A percentile compares a stretch with the other conserved stretches of the same genome.
These are phyloP conservation scores for Cucurbita ficifolia DNA, from an alignment of 306 rosid species.

Conservation along the genomic window DNA sequence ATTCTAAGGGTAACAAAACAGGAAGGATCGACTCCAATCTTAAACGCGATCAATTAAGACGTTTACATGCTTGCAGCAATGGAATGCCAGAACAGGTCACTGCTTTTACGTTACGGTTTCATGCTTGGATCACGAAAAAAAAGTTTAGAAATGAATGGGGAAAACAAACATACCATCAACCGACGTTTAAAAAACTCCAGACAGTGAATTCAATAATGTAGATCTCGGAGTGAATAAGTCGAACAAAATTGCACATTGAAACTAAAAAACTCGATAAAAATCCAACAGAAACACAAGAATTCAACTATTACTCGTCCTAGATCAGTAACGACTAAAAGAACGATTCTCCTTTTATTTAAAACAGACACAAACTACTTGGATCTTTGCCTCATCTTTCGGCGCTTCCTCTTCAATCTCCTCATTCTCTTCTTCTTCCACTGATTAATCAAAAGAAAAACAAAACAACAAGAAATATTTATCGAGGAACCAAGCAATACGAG, in stretches of 20 bases:
- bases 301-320: background rate
- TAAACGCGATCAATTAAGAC: background rate
- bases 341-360: background rate
- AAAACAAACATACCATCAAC: background rate
- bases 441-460: background rate
- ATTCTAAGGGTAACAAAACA: too few relatives aligned
- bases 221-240: background rate
- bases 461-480: background rate
- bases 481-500: background rate
- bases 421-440: slow-evolving; percentile 13
- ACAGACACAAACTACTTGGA: background rate
- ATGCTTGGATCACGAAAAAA: too few relatives aligned
- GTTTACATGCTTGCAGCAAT: background rate
- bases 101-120: too few relatives aligned
- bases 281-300: background rate
- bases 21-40: background rate
- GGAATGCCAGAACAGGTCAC: background rate
- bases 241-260: background rate
- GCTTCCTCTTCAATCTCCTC: slow-evolving; percentile 12
- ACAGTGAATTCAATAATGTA: background rate
- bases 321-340: background rate
- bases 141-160: background rate
- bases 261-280: background rate
- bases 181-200: background rate
- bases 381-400: slow-evolving; percentile 13